Percentiles rank a stretch among this genome's conserved stretches.
phyloP scores from a whole-genome alignment of 2,329 filamentous ascomycete genomes.

The Helicocarpus griseus region DNA sequence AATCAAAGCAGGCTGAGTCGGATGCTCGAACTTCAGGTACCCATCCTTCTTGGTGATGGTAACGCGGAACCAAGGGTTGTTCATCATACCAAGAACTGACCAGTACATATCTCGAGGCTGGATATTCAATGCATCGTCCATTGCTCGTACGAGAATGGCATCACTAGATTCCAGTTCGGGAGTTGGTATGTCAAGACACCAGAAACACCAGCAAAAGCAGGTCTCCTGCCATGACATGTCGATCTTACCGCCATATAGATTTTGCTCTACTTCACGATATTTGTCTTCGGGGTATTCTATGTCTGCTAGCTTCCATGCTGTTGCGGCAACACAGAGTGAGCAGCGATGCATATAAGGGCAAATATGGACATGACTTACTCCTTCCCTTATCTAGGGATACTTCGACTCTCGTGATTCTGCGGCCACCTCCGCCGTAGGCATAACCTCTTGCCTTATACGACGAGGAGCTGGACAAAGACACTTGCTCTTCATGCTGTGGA shows the following conservation, averaged over 20 bases:
- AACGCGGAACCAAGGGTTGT: constrained; percentile 87
- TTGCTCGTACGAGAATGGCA: constrained; percentile 71
- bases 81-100: constrained; percentile 96
- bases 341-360: not conserved
- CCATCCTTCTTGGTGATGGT: constrained; percentile 60
- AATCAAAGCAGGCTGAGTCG: constrained; percentile 67
- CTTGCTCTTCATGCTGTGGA: constrained; percentile 65
- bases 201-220: constrained; percentile 89
- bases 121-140: constrained; percentile 82
- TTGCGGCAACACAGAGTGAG: not conserved
- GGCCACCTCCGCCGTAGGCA: constrained; percentile 81
- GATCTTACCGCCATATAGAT: constrained; percentile 63
- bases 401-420: constrained; percentile 71
- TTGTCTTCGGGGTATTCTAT: constrained; percentile 78
- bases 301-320: constrained; percentile 62
- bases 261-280: constrained; percentile 57
- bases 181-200: constrained; percentile 61
- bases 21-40: constrained; percentile 70
- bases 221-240: constrained; percentile 76
- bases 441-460: constrained; percentile 67
- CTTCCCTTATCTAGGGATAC: constrained; percentile 73
- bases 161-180: constrained; percentile 52
- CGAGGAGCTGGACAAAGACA: constrained; percentile 42
- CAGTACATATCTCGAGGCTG: constrained; percentile 94
- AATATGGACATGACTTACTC: constrained; percentile 24